These are phyloP conservation scores for Acanthochlamys bracteata DNA, from an alignment of 106 monocot genomes.

Conservation along the genomic window DNA sequence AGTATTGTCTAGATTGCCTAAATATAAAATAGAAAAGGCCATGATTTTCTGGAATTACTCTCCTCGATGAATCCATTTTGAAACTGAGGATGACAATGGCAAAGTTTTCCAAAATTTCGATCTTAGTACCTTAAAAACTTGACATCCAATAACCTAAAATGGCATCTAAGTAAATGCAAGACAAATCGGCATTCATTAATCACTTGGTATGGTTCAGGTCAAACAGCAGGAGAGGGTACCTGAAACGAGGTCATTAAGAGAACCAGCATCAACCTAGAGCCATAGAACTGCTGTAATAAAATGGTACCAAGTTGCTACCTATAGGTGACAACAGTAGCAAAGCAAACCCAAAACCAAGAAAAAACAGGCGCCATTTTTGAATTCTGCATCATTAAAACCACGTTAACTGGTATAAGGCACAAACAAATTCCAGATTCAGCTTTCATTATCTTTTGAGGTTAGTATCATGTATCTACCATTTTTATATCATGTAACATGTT, in stretches of 20 bases:
- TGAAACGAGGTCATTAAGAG: slow-evolving; percentile 78
- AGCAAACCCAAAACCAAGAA: slow-evolving; percentile 71
- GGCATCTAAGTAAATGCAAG: neutral
- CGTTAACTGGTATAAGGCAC: neutral
- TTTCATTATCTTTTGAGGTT: neutral
- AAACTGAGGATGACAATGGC: no score
- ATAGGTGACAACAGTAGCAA: slow-evolving; percentile 70
- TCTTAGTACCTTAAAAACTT: no score
- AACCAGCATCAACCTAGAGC: slow-evolving; percentile 74
- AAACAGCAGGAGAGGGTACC: slow-evolving; percentile 25
- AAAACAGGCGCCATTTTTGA: slow-evolving; percentile 82
- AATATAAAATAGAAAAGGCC: no score
- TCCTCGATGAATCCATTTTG: no score
- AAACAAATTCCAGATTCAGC: neutral
- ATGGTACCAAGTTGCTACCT: slow-evolving; percentile 81
- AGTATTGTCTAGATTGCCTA: no score
- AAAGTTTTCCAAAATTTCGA: no score
- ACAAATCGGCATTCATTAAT: neutral
- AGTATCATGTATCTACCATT: neutral
- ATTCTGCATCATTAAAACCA: slow-evolving; percentile 35
- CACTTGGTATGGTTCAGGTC: neutral
- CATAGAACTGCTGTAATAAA: slow-evolving; percentile 96
- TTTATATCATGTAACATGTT: neutral
- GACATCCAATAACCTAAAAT: no score
- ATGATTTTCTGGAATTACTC: no score